Evolutionary conservation across 2,329 filamentous ascomycete genomes (phyloP), one percentile per base, ranked within the genome.

Genomic region (Cladophialophora immunda): DNA sequence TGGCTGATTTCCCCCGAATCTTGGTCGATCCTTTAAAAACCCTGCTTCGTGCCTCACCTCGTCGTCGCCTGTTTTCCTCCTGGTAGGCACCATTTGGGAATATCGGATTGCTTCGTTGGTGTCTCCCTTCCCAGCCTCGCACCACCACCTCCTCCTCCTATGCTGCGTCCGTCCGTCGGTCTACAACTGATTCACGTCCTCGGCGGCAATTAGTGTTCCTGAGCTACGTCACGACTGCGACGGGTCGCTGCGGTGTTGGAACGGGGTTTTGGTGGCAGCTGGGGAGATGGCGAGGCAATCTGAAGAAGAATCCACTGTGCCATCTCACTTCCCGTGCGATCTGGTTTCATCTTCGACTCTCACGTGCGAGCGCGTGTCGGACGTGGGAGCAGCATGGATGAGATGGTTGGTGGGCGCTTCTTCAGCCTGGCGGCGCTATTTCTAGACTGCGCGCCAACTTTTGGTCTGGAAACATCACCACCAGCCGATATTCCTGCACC

Each of bases 391-490:
- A 47, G 32, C 45, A 29, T n/a, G 58, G 36, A 13, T 17, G 56
- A 65, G 64, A 69, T 66, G 69, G 69, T 69, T 72, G 70, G 70
- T 63, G 52, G 67, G 68, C 70, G 67, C 69, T 66, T 69, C 63
- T 70, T 67, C 69, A 69, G 69, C 62, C 64, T 71, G 67, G 70
- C 68, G 47, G 69, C 62, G 64, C 65, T 67, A 62, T 68, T 72
- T 69, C 55, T 64, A 57, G 65, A 59, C 30, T 71, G 47, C 65
- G 70, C 70, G 70, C 69, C 70, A 62, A 68, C 36, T 25, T 61
- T 55, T 25, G n/a, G 55, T 57, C 27, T 65, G 64, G 68, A 67
- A 66, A 59, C 56, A 68, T 56, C 64, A 52, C 60, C 64, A 65
- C 68, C 68, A 68, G 68, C 63, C 60, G 66, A 68, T 66, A 36